Evolutionary conservation across 2,329 filamentous ascomycete genomes (phyloP), one percentile per base, ranked within the genome.

Genomic region (Claviceps spartinae): DNA sequence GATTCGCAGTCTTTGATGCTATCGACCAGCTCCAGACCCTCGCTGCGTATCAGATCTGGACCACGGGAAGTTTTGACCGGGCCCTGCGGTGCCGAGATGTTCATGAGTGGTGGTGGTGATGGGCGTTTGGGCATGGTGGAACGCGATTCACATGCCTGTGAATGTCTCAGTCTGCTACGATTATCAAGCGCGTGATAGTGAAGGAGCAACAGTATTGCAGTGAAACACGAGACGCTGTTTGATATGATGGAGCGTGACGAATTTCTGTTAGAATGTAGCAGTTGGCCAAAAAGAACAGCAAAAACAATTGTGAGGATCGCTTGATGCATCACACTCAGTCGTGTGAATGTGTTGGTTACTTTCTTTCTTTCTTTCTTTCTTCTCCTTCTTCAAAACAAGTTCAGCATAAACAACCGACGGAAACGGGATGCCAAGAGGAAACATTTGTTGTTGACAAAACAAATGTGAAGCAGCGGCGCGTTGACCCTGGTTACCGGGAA

Each of bases 61-160:
- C 67, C 67, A 20, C 65, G 62, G 8, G 62, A 68, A 56, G 61
- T 67, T 54, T 63, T 67, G 55, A 71, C 59, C 8, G 68, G 67
- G 0, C 68, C 69, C 40, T 69, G 55, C 1, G 68, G 69, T 18
- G 51, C 59, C 8, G 67, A 71, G 26, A 71, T 34, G 30, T 11
- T 34, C 9, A 34, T 70, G 41, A 54, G 48, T 16, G 61, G 64
- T 26, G 58, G 61, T 45, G 45, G 42, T n/a, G 24, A 36, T 37
- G 47, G 13, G 18, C 43, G 49, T 45, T 34, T 41, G 24, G 36
- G 48, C 61, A 63, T 63, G 47, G 36, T 50, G 45, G 37, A 38
- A 24, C 34, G 20, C 14, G 47, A 45, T 45, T 41, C 50, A 47
- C 16, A 44, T 41, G 5, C 18, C 51, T 37, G 34, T 20, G 30